Base-by-base conservation (phyloP, 2,329 filamentous ascomycete species). In the Pestalotiopsis sp. region DNA sequence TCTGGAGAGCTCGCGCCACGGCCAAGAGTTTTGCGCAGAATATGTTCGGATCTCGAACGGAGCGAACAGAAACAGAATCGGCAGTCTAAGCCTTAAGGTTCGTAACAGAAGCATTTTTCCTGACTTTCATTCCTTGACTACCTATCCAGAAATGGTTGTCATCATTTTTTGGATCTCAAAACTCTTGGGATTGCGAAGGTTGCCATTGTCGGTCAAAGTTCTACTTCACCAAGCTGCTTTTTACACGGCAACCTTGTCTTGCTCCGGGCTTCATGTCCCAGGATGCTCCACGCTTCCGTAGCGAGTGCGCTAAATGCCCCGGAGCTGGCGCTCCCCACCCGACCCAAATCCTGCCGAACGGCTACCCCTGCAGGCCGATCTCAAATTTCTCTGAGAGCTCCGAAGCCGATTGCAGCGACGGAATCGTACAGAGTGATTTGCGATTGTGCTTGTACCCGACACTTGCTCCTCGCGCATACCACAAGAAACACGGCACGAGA, bases 11-110 rank as follows among this genome's bases (percentile, higher is more conserved):
- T 14, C 69, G 73, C 67, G 68, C 60, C 17, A 57, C 72, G 17
- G 70, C 78, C 63, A 58, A 68, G 5, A 12, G 31, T 4, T 78
- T 80, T 70, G 76, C 74, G 2, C 59, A 61, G 17, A 59, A 59
- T 4, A 66, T 66, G 65, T 66, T 66, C 40, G 56, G 67, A 23
- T 66, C 52, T 12, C 56, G 58, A 1, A 36, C 40, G 23, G 40
- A 57, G 41, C 49, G 45, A 45, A 41, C 67, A 13, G 45, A 66
- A 2, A 31, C 49, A 4, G 68, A 56, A 20, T 65, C 64, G 13
- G 13, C 66, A 57, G 59, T 68, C 20, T 72, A 40, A 23, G 20
- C 20, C 20, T 23, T 23, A 23, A 72, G 67, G 70, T 71, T 5
- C 67, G 71, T 70, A 14, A 20, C 36, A 36, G 56, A 23, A 58